phyloP scores from a whole-genome alignment of 73 alveolate genomes.

The Durusdinium trenchii region DNA sequence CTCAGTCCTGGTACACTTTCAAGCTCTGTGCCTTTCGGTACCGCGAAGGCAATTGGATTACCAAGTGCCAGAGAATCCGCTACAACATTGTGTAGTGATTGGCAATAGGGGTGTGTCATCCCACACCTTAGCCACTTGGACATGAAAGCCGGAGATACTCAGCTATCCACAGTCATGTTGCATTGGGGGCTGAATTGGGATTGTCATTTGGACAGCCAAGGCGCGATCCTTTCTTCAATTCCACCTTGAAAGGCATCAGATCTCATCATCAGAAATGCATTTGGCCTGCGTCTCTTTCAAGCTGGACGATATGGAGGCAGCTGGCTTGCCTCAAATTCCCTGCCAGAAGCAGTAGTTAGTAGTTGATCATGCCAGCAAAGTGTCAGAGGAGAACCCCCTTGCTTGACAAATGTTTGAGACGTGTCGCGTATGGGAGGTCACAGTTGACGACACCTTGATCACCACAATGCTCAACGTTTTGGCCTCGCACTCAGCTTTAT shows the following conservation, averaged over 20 bases:
- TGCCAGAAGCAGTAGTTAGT: neutral
- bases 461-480: constrained; percentile 25
- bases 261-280: constrained; percentile 52
- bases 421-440: constrained; percentile 35
- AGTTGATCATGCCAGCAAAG: neutral
- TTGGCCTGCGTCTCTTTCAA: neutral
- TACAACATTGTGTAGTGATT: constrained; percentile 48
- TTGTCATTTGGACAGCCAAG: neutral
- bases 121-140: constrained; percentile 22
- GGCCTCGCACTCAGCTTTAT: neutral
- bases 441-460: constrained; percentile 47
- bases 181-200: neutral
- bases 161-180: too few relatives aligned
- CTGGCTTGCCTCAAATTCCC: neutral
- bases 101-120: constrained; percentile 57
- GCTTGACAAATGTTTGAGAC: too few relatives aligned
- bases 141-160: too few relatives aligned
- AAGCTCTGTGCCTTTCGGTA: neutral
- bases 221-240: constrained; percentile 52
- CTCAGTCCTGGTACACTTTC: neutral
- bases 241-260: constrained; percentile 48
- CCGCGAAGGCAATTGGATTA: constrained; percentile 54
- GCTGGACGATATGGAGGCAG: constrained; percentile 60
- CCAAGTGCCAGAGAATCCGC: constrained; percentile 33
- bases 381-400: neutral